phyloP scores from a whole-genome alignment of 148 eudicot species.

The Gaultheria prostrata region DNA sequence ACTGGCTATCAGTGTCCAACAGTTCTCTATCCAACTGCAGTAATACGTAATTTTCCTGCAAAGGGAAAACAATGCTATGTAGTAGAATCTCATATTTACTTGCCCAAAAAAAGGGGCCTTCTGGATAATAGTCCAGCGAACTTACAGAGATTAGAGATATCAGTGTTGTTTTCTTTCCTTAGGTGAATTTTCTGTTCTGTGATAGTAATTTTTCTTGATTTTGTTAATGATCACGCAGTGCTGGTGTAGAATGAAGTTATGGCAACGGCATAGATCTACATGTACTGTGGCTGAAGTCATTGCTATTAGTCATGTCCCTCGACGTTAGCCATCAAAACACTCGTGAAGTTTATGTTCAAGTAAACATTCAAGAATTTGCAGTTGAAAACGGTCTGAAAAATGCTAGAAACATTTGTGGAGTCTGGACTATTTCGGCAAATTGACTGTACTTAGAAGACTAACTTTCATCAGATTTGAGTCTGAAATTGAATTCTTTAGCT shows the following conservation, averaged over 20 bases:
- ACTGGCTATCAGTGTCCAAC: not conserved
- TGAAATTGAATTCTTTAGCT: not conserved
- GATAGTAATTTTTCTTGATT: no score
- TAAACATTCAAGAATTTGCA: not conserved
- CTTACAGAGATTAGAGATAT: not conserved
- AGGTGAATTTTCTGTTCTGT: no score
- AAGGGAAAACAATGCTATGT: not conserved
- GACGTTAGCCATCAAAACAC: not conserved
- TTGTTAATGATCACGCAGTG: no score
- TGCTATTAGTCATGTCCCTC: not conserved
- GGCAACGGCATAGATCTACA: no score
- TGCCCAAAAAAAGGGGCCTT: not conserved
- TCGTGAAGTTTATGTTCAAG: not conserved
- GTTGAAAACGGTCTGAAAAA: not conserved
- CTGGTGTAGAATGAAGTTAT: no score
- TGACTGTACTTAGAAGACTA: not conserved
- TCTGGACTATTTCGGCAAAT: not conserved
- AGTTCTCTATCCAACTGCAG: not conserved
- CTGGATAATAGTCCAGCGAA: not conserved
- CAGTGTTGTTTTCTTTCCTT: not conserved
- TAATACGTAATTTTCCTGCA: no score
- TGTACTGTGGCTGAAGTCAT: not conserved
- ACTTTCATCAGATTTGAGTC: not conserved
- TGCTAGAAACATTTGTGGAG: not conserved
- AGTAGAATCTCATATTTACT: not conserved